A percentile compares a stretch with the other conserved stretches of the same genome.
Conservation (phyloP, 1,284 basidiomycete species). For the Naganishia sp. region DNA sequence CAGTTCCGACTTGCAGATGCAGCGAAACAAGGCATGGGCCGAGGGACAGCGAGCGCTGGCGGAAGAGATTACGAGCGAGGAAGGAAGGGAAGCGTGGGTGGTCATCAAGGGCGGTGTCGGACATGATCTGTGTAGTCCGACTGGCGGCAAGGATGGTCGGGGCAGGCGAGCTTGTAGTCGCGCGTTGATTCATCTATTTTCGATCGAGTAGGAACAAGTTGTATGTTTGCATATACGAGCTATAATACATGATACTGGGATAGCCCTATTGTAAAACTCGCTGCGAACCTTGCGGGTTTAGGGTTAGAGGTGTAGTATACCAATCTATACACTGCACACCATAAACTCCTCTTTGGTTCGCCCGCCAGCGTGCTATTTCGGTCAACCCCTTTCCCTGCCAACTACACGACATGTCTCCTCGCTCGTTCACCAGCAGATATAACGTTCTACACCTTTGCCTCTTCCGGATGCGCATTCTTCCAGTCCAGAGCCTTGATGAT, state of each 20-base stretch:
- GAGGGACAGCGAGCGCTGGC: slow-evolving; percentile 46
- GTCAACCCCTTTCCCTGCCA: too few species aligned
- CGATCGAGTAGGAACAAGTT: slow-evolving; percentile 19
- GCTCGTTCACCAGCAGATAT: too few species aligned
- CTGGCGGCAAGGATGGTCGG: slow-evolving; percentile 32
- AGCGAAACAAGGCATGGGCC: slow-evolving; percentile 42
- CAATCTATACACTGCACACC: too few species aligned
- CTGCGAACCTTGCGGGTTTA: not conserved
- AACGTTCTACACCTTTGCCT: slow-evolving; percentile 34
- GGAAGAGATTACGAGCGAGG: slow-evolving; percentile 45
- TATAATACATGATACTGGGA: not conserved
- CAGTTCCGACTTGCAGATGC: slow-evolving; percentile 39
- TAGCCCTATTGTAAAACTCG: not conserved
- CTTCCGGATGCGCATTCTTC: slow-evolving; percentile 45
- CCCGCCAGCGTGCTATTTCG: too few species aligned
- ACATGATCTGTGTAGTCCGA: slow-evolving; percentile 42
- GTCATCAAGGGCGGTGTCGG: slow-evolving; percentile 41
- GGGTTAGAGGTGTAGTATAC: too few species aligned
- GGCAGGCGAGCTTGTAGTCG: slow-evolving; percentile 33
- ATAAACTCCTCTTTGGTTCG: too few species aligned
- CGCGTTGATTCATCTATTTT: slow-evolving; percentile 29
- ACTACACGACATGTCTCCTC: too few species aligned
- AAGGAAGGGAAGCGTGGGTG: slow-evolving; percentile 44
- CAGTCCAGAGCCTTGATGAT: slow-evolving; percentile 51
- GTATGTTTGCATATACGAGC: slow-evolving; percentile 5